Conservation (phyloP, 2,329 filamentous ascomycete species). For the Pseudogymnoascus sp. region DNA sequence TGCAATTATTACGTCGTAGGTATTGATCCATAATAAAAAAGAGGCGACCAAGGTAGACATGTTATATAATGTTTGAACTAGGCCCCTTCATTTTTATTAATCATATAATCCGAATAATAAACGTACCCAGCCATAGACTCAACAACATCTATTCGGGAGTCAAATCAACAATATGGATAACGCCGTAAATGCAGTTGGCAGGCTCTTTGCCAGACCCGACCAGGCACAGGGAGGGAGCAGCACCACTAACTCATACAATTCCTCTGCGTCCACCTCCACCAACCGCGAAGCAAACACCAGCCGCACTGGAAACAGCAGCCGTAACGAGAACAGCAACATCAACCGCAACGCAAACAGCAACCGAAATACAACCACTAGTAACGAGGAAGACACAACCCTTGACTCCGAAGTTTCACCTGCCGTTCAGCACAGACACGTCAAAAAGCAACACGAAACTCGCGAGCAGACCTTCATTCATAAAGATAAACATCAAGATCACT, state of each 20-base stretch:
- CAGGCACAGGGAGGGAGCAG: not conserved
- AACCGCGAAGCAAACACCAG: not conserved
- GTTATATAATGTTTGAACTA: not conserved
- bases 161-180: constrained; percentile 14
- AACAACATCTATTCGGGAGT: not conserved
- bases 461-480: constrained; percentile 1
- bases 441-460: constrained; percentile 12
- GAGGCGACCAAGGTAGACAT: not conserved
- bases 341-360: not conserved
- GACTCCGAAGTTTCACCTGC: constrained; percentile 14
- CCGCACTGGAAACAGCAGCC: not conserved
- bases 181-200: constrained; percentile 16
- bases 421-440: constrained; percentile 19
- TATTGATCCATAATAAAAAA: not conserved
- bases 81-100: not conserved
- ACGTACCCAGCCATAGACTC: not conserved
- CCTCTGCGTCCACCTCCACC: not conserved
- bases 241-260: constrained; percentile 4
- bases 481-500: constrained; percentile 3
- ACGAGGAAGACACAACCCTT: constrained; percentile 15
- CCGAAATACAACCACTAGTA: not conserved
- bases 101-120: not conserved
- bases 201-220: constrained; percentile 15
- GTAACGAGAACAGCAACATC: not conserved
- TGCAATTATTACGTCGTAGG: constrained; percentile 6